Conservation (phyloP, 441 rosid genomes). For the Cnidoscolus chayamansa region DNA sequence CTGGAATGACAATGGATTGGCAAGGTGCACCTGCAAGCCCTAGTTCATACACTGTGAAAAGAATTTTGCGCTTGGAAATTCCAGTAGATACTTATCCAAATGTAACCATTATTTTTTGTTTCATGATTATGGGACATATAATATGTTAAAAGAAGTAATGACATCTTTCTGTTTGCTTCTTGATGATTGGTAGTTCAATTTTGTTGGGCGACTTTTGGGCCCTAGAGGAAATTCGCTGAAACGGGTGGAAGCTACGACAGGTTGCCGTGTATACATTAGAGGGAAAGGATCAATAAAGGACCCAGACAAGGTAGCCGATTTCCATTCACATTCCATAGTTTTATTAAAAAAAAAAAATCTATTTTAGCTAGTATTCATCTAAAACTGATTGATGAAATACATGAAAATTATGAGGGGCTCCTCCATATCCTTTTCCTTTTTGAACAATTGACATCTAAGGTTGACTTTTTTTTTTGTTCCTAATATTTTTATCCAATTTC, state of each 20-base stretch:
- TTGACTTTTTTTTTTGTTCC: constrained; percentile 23
- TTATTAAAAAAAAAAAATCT: background rate
- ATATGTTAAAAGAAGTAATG: background rate
- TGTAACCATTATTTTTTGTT: constrained; percentile 32
- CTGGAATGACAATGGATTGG: constrained; percentile 99
- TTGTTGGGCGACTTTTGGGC: constrained; percentile 86
- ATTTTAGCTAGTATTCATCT: background rate
- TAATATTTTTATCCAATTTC: constrained; percentile 21
- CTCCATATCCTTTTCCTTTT: background rate
- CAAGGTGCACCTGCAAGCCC: constrained; percentile 94
- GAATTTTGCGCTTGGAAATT: constrained; percentile 94
- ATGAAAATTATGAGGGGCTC: constrained; percentile 1
- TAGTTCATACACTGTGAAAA: constrained; percentile 79
- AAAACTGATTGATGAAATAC: constrained; percentile 5
- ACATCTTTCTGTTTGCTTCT: constrained; percentile 7
- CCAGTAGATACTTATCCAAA: constrained; percentile 87
- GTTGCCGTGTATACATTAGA: constrained; percentile 90
- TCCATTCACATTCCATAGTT: background rate
- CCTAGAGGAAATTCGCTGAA: constrained; percentile 90
- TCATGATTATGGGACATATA: constrained; percentile 5
- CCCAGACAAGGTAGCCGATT: constrained; percentile 67
- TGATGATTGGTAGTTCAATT: constrained; percentile 66
- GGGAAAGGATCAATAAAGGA: constrained; percentile 97
- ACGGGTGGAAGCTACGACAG: constrained; percentile 89
- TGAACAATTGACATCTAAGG: constrained; percentile 1